phyloP scores from a whole-genome alignment of 352 stramenopile species.

The Globisporangium cystogenes region DNA sequence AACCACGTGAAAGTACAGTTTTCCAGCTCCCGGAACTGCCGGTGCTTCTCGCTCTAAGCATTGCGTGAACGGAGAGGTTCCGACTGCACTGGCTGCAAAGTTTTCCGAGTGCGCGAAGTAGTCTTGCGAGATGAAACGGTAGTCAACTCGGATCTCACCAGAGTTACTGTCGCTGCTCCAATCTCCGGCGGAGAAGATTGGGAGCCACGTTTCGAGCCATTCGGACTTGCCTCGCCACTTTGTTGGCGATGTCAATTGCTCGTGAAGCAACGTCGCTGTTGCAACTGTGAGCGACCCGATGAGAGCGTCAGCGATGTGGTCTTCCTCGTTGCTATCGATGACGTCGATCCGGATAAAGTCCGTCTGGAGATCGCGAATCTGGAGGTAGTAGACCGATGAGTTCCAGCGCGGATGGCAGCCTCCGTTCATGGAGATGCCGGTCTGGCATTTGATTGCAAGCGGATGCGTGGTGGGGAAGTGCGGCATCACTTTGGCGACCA shows the following conservation, averaged over 20 bases:
- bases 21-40: constrained; percentile 8
- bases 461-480: constrained; percentile 2
- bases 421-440: constrained; percentile 36
- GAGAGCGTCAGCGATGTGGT: constrained; percentile 35
- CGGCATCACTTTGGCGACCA: constrained; percentile 21
- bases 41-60: not conserved
- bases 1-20: constrained; percentile 28
- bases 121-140: constrained; percentile 33
- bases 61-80: constrained; percentile 5
- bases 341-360: constrained; percentile 39
- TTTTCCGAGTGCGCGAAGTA: constrained; percentile 17
- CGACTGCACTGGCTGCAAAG: constrained; percentile 1
- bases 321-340: constrained; percentile 50
- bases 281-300: constrained; percentile 32
- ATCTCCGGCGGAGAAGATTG: constrained; percentile 19
- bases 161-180: constrained; percentile 7
- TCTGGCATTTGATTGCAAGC: constrained; percentile 22
- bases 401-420: constrained; percentile 48
- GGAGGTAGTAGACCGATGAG: constrained; percentile 29
- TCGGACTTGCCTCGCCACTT: constrained; percentile 12
- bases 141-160: constrained; percentile 43
- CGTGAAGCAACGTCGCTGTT: constrained; percentile 21
- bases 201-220: constrained; percentile 45
- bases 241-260: constrained; percentile 2
- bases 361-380: constrained; percentile 20